phyloP scores from a whole-genome alignment of 805 yeast genomes.

The Metschnikowia orientalis region DNA sequence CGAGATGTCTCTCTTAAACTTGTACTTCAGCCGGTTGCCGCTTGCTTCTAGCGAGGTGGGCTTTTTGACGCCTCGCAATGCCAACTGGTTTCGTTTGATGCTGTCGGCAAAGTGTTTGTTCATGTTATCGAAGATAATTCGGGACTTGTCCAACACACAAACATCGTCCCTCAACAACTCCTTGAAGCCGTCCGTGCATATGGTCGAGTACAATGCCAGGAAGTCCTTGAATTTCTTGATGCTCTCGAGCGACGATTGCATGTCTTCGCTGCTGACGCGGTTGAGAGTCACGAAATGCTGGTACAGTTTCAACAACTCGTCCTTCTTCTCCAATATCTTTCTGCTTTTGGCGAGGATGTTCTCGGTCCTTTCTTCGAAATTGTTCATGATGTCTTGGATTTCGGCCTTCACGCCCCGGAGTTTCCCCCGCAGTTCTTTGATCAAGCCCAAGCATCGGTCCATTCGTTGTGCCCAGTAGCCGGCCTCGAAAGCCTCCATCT shows the following conservation, averaged over 20 bases:
- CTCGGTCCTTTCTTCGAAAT: neutral
- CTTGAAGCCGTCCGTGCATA: conserved; percentile 6
- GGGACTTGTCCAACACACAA: conserved; percentile 3
- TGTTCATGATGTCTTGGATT: conserved; percentile 1
- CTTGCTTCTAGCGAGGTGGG: conserved; percentile 1
- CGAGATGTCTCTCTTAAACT: conserved; percentile 3
- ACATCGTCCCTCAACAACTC: conserved; percentile 5
- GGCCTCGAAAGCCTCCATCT: neutral
- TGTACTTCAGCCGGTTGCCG: conserved; percentile 4
- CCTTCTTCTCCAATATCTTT: conserved; percentile 1
- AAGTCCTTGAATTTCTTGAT: conserved; percentile 4
- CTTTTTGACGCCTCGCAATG: conserved; percentile 2
- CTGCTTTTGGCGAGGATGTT: conserved; percentile 2
- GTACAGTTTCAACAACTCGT: conserved; percentile 3
- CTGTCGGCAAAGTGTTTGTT: conserved; percentile 2
- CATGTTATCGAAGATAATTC: conserved; percentile 1
- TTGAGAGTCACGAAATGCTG: conserved; percentile 4
- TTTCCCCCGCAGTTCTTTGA: conserved; percentile 2
- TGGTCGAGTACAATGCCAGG: conserved; percentile 5
- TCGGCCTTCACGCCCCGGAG: conserved; percentile 1
- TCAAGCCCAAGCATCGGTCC: neutral
- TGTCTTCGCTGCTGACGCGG: conserved; percentile 3
- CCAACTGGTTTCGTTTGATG: conserved; percentile 5
- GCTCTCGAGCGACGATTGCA: conserved; percentile 3
- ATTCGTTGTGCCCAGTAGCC: neutral